Evolutionary conservation across 139 green algal species (phyloP).

Genomic region (Chlamydomonas urium): DNA sequence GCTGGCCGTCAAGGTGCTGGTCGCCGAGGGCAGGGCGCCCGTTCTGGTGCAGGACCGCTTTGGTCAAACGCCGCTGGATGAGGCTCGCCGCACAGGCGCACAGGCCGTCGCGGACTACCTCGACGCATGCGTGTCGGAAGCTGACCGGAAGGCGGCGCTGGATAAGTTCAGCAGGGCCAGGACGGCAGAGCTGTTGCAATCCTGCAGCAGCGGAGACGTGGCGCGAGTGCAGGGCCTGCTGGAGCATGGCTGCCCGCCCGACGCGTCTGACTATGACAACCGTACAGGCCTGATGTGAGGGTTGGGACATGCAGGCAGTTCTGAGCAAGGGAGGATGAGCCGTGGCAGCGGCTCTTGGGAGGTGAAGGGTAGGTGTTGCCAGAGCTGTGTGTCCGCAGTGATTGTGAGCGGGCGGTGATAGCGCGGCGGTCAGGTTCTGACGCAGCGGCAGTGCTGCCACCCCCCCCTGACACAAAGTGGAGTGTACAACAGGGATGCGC

Average conservation of each 20-base stretch:
- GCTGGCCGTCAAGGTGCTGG: constrained; percentile 1
- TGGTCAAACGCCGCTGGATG: neutral
- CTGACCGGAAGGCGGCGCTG: neutral
- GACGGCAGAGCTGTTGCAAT: neutral
- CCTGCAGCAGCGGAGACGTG: neutral
- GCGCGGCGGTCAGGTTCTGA: too few relatives aligned
- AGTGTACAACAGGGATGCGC: too few relatives aligned
- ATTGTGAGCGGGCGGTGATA: too few relatives aligned
- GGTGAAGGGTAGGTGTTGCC: too few relatives aligned
- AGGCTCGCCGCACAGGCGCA: neutral
- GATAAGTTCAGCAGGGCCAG: neutral
- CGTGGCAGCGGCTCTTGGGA: too few relatives aligned
- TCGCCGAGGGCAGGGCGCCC: neutral
- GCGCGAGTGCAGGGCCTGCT: neutral
- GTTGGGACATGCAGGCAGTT: constrained; percentile 10
- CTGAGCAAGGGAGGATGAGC: too few relatives aligned
- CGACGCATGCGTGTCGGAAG: neutral
- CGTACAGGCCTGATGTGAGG: neutral
- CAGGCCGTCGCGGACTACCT: constrained; percentile 4
- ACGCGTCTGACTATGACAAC: constrained; percentile 3
- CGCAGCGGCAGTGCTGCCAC: too few relatives aligned
- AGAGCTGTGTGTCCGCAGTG: too few relatives aligned
- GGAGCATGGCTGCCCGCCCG: neutral
- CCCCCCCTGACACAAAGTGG: too few relatives aligned
- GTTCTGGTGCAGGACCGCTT: neutral